Conservation (phyloP, 805 yeast species). For the Pichia pseudocactophila region DNA sequence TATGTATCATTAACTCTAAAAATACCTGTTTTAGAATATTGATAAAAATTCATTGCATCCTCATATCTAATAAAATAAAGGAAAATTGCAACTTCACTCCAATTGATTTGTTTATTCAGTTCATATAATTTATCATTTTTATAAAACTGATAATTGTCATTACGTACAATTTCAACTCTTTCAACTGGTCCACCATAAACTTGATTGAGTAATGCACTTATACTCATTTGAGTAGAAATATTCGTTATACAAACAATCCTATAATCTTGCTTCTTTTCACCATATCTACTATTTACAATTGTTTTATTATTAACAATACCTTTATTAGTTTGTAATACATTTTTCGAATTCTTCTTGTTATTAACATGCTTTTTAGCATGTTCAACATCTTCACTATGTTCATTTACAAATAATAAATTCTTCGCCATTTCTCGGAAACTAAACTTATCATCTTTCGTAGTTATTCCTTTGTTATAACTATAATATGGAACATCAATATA, state of each 20-base stretch:
- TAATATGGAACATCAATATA: neutral
- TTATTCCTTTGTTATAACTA: neutral
- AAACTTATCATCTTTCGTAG: conserved; percentile 1
- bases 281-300: neutral
- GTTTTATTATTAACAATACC: conserved; percentile 8
- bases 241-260: conserved; percentile 18
- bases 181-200: conserved; percentile 67
- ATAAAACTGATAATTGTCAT: conserved; percentile 12
- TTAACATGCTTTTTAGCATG: neutral
- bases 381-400: neutral
- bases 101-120: conserved; percentile 14
- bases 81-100: conserved; percentile 29
- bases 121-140: conserved; percentile 1
- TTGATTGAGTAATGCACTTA: conserved; percentile 43
- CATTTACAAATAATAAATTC: conserved; percentile 1
- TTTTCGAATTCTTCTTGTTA: conserved; percentile 4
- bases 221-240: conserved; percentile 31
- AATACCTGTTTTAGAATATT: conserved; percentile 42
- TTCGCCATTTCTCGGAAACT: conserved; percentile 6
- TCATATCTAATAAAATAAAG: conserved; percentile 43
- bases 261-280: conserved; percentile 6
- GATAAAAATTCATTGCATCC: conserved; percentile 47
- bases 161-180: conserved; percentile 28
- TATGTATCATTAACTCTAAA: conserved; percentile 52
- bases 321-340: conserved; percentile 11